Conservation (phyloP, 2,329 filamentous ascomycete genomes). For the Botrytis medusae region DNA sequence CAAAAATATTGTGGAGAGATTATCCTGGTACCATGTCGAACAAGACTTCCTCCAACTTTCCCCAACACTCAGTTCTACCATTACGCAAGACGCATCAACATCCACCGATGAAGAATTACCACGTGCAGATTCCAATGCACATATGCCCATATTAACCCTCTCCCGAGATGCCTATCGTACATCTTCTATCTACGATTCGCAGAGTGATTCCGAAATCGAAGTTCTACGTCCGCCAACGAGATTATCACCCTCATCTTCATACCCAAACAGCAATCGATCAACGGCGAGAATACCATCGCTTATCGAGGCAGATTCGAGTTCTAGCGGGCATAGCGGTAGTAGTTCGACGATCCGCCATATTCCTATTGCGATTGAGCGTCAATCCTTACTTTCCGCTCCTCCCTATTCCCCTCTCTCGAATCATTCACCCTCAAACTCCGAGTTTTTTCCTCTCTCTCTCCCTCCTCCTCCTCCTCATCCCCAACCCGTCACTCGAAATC, state of each 20-base stretch:
- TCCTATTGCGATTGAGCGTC: not conserved
- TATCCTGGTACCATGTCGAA: constrained; percentile 49
- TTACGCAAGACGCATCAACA: constrained; percentile 15
- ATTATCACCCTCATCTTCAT: not conserved
- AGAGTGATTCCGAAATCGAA: not conserved
- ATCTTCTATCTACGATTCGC: not conserved
- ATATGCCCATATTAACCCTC: not conserved
- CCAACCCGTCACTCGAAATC: not conserved
- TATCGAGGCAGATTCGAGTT: not conserved
- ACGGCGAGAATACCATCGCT: not conserved
- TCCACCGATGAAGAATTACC: not conserved
- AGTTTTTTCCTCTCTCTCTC: too few species aligned
- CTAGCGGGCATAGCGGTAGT: not conserved
- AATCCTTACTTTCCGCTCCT: not conserved
- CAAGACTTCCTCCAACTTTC: constrained; percentile 27
- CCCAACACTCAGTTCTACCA: not conserved
- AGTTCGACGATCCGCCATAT: constrained; percentile 1
- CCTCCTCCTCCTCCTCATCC: not conserved
- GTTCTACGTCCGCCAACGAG: not conserved
- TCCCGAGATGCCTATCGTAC: constrained; percentile 18
- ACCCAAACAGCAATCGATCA: not conserved
- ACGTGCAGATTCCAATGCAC: not conserved
- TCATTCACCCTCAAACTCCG: not conserved
- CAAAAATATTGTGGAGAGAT: constrained; percentile 49
- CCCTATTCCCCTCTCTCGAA: not conserved